Evolutionary conservation across 306 rosid genomes (phyloP), one percentile per base, ranked within the genome.

Genomic region (Vicia sativa): DNA sequence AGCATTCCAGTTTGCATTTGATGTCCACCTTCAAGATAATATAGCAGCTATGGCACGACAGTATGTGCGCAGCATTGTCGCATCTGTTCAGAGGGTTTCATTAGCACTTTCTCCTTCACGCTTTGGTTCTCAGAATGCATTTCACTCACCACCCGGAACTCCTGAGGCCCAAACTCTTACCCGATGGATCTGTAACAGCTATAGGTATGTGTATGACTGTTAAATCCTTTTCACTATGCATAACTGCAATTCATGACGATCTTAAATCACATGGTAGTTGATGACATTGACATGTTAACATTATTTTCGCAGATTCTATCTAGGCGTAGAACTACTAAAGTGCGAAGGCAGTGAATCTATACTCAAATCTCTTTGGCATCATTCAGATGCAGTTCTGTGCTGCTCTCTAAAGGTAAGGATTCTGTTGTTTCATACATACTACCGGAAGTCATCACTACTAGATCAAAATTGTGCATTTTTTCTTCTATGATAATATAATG

Each of bases 51-150:
- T 93, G 97, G 99, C 97, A 19, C 63, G 99, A 25, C 99, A 93
- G 62, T 93, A 93, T 65, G 87, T 93, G 29, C 87, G 97, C 16
- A 93, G 92, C 70, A 85, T 93, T 41, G 89, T 93, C 64, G 95
- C 97, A 44, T 88, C 99, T 48, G 95, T 93, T 71, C 99, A 93
- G 87, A 87, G 97, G 84, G 97, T 93, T 65, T 91, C 99, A 59
- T 77, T 90, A 62, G 99, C 95, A 5, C 97, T 93, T 54, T 90
- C 97, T 54, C 96, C 99, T 61, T 83, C 97, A 0, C 73, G 68
- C 19, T 78, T 92, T 23, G 91, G 88, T 70, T 76, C 91, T 68
- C 83, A 83, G 46, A 23, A 74, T 72, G 88, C 86, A 39, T 79
- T 88, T 65, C 84, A 74, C 72, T 82, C 83, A 16, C 89, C 92